These are phyloP conservation scores for Lobosporangium transversale DNA, from an alignment of 192 early-diverging fungal species.

Conservation along the genomic window DNA sequence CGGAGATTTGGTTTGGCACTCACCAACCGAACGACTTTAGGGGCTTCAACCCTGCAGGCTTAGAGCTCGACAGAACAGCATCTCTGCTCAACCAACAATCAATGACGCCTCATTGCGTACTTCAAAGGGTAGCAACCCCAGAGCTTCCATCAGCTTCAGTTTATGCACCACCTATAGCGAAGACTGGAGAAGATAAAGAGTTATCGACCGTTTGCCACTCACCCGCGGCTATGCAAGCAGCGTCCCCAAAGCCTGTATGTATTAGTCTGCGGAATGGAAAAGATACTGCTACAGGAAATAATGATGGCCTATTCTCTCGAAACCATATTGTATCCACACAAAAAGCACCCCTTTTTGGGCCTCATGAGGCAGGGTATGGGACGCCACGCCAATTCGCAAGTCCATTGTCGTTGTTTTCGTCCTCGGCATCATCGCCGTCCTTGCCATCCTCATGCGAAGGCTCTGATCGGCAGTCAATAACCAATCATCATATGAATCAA, in stretches of 20 bases:
- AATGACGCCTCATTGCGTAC: too few species aligned
- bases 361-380: background rate
- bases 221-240: constrained; percentile 30
- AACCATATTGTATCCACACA: constrained; percentile 1
- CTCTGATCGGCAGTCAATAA: background rate
- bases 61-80: constrained; percentile 8
- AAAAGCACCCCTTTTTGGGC: background rate
- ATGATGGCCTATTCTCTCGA: background rate
- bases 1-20: constrained; percentile 35
- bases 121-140: too few species aligned
- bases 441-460: constrained; percentile 1
- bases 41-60: constrained; percentile 42
- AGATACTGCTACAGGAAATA: background rate
- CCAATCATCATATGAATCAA: background rate
- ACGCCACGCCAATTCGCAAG: constrained; percentile 12
- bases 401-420: constrained; percentile 4
- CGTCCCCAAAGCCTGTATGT: constrained; percentile 30
- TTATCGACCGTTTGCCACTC: background rate
- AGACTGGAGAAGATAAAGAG: too few species aligned
- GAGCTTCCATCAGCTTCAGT: too few species aligned
- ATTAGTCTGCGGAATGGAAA: constrained; percentile 5
- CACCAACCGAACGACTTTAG: constrained; percentile 2
- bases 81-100: background rate
- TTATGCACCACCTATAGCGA: too few species aligned
- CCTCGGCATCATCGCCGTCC: constrained; percentile 21